Percentiles rank a stretch among this genome's conserved stretches.
Conservation (phyloP, 2,329 filamentous ascomycete genomes). For the Gaeumannomyces sp. region DNA sequence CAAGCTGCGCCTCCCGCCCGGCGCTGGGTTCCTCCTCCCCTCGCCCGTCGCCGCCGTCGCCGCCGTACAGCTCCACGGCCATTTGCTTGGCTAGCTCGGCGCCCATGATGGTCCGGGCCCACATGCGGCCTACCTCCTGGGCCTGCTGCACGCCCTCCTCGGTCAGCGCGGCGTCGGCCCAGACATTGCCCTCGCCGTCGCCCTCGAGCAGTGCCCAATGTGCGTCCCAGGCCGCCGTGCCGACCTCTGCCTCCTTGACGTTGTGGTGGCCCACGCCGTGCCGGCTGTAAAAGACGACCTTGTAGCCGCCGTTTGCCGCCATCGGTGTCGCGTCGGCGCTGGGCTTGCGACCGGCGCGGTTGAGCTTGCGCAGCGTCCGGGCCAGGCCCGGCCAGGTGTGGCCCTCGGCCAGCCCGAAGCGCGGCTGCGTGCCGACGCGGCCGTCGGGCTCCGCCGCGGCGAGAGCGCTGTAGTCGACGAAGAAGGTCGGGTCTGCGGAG, state of each 20-base stretch:
- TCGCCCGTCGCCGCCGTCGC: too few relatives aligned
- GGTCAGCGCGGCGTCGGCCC: slow-evolving; percentile 44
- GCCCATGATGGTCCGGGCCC: slow-evolving; percentile 25
- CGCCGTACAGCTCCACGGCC: background rate
- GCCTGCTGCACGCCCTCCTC: slow-evolving; percentile 48
- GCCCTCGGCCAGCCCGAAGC: background rate
- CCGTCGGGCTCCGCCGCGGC: background rate
- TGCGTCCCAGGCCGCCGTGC: slow-evolving; percentile 49
- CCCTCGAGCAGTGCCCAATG: slow-evolving; percentile 33
- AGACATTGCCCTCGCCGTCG: slow-evolving; percentile 26
- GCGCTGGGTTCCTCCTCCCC: background rate
- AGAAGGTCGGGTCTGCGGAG: slow-evolving; percentile 38
- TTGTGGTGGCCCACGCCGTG: slow-evolving; percentile 50
- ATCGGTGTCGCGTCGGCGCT: background rate
- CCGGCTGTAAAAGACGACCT: slow-evolving; percentile 47
- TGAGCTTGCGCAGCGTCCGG: background rate
- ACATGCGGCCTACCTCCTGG: slow-evolving; percentile 42
- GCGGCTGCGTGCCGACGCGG: background rate
- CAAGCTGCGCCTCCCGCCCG: background rate
- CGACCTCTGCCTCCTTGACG: slow-evolving; percentile 47
- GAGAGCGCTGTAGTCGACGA: slow-evolving; percentile 35
- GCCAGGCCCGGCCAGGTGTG: background rate
- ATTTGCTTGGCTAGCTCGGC: background rate
- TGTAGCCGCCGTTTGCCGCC: slow-evolving; percentile 31
- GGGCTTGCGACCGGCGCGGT: background rate